Evolutionary conservation across 805 yeast genomes (phyloP).

Genomic region (Hanseniaspora thailandica): DNA sequence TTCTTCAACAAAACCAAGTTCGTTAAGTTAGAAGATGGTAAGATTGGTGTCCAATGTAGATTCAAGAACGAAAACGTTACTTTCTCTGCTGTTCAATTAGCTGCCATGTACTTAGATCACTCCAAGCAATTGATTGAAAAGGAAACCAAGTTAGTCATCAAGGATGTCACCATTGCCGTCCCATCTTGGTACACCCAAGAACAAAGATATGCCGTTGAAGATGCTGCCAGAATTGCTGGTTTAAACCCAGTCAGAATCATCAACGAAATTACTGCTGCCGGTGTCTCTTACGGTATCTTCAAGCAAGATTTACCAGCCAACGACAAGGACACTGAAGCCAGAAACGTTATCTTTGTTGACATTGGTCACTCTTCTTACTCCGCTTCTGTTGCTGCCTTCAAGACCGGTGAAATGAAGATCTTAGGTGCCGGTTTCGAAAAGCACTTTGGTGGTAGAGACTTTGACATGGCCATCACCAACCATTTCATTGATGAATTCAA

Average conservation of each 20-base stretch:
- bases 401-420: conserved; percentile 91
- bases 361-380: conserved; percentile 95
- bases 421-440: conserved; percentile 87
- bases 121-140: conserved; percentile 64
- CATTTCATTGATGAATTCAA: conserved; percentile 90
- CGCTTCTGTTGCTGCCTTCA: conserved; percentile 78
- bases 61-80: conserved; percentile 65
- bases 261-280: conserved; percentile 96
- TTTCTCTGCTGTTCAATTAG: conserved; percentile 79
- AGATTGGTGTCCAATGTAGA: conserved; percentile 75
- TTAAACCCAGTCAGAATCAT: conserved; percentile 96
- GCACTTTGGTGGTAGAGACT: conserved; percentile 97
- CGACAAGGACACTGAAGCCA: conserved; percentile 50
- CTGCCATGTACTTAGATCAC: conserved; percentile 91
- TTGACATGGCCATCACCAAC: conserved; percentile 86
- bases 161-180: conserved; percentile 86
- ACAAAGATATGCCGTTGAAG: conserved; percentile 92
- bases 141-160: conserved; percentile 67
- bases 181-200: conserved; percentile 96
- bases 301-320: conserved; percentile 86
- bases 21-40: conserved; percentile 57
- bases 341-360: conserved; percentile 85
- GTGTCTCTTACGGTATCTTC: conserved; percentile 98
- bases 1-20: conserved; percentile 57
- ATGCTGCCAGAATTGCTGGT: conserved; percentile 92